phyloP scores from a whole-genome alignment of 225 moss, liverwort and hornwort species.

The Physcomitrium patens region DNA sequence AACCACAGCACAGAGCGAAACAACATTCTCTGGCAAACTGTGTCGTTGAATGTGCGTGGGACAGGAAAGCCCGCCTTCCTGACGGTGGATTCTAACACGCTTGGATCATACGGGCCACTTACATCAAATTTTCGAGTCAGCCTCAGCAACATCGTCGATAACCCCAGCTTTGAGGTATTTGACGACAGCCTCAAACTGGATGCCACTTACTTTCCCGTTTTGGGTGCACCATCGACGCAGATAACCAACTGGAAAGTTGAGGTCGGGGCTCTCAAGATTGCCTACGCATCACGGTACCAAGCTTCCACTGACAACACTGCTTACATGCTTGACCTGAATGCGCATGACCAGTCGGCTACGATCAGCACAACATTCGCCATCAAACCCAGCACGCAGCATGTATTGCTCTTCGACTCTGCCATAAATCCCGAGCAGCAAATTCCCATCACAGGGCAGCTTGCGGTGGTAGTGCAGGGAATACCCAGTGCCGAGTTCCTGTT shows the following conservation, averaged over 20 bases:
- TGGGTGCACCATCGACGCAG: conserved; percentile 41
- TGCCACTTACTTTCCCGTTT: conserved; percentile 31
- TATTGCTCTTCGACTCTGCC: conserved; percentile 60
- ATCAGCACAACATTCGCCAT: conserved; percentile 56
- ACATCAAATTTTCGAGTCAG: conserved; percentile 57
- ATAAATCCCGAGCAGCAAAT: conserved; percentile 63
- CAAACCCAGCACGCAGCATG: conserved; percentile 7
- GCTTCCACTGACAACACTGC: conserved; percentile 56
- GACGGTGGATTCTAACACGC: conserved; percentile 51
- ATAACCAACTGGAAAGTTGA: conserved; percentile 57
- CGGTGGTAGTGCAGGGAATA: conserved; percentile 46
- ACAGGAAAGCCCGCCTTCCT: conserved; percentile 58
- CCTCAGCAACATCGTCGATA: conserved; percentile 57
- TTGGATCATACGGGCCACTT: conserved; percentile 67
- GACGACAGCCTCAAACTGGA: conserved; percentile 22
- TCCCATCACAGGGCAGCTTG: conserved; percentile 48
- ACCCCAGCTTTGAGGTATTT: conserved; percentile 75
- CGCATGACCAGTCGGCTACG: conserved; percentile 19
- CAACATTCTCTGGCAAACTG: conserved; percentile 44
- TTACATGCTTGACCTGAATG: conserved; percentile 68
- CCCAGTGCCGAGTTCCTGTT: conserved; percentile 37
- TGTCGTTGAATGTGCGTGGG: conserved; percentile 59
- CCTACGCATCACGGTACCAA: conserved; percentile 49
- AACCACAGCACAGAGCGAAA: conserved; percentile 50
- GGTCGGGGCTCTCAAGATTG: conserved; percentile 56